These are phyloP conservation scores for Litchi chinensis DNA, from an alignment of 345 rosid species.

Conservation along the genomic window DNA sequence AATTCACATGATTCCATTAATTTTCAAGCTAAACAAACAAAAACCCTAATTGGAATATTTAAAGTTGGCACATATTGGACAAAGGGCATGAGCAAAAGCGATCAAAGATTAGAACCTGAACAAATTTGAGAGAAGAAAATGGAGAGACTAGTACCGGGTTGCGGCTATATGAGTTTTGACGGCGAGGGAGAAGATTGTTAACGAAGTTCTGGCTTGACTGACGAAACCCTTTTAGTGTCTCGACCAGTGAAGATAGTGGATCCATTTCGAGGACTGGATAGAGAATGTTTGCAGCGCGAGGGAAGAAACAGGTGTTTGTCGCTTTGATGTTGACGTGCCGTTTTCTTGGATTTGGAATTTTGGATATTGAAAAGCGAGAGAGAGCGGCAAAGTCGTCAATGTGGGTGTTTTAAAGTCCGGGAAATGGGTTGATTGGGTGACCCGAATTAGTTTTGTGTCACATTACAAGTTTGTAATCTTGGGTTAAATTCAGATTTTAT, in stretches of 20 bases:
- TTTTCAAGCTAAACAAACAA: no score
- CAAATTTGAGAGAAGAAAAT: neutral
- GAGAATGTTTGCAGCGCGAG: neutral
- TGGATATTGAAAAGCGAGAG: neutral
- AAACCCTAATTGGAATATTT: neutral
- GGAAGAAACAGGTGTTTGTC: neutral
- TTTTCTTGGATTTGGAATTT: neutral
- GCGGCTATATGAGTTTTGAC: conserved; percentile 42
- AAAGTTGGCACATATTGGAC: neutral
- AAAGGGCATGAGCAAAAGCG: neutral
- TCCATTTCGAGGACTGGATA: conserved; percentile 44
- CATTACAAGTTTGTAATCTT: no score
- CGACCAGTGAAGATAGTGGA: conserved; percentile 48
- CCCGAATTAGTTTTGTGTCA: no score
- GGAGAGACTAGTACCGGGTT: conserved; percentile 55
- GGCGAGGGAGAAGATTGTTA: conserved; percentile 42
- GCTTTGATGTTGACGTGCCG: neutral
- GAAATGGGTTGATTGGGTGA: no score
- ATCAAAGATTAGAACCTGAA: neutral
- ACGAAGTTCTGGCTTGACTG: conserved; percentile 54
- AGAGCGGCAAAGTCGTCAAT: conserved; percentile 13
- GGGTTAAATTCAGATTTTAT: no score
- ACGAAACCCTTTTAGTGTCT: conserved; percentile 50
- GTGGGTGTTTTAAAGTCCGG: no score
- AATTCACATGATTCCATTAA: no score